Evolutionary conservation across 805 yeast genomes (phyloP), one percentile per base, ranked within the genome.

Genomic region (Dipodascus geniculatus): DNA sequence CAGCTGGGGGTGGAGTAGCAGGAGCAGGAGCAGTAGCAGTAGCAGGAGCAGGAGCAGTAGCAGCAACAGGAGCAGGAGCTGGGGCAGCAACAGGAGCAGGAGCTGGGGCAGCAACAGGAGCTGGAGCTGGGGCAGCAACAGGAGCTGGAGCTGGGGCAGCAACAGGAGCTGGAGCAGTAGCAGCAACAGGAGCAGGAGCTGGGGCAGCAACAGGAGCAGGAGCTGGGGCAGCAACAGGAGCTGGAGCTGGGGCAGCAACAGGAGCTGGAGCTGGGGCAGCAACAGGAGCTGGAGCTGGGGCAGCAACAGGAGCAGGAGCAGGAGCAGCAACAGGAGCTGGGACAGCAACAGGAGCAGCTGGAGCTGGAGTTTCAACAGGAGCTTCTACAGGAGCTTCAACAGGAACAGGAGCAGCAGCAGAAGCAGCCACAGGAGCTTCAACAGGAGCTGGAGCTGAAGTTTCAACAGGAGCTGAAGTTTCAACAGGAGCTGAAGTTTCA

Each of bases 371-470:
- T 11, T 49, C 54, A 8, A 2, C 47, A 20, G 51, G 20, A 50
- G 35, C 35, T 14, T 47, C 52, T n/a, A n/a, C n/a, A 22, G 51
- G 51, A 2, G 54, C 48, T 3, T 42, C 48, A 17, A 42, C 53
- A 4, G 48, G 50, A 19, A 50, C 51, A 3, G 55, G 42, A 49
- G 55, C 51, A 17, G 47, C 47, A 4, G 52, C 48, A 42, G 48
- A 50, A 53, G 50, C 48, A 3, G 49, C 42, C 17, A 31, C 42
- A 38, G 48, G 47, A 16, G 31, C 9, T 23, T 52, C 49, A 8
- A 33, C 33, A 11, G 54, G 52, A 22, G 54, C 35, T 28, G 35
- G 35, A 28, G 35, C 35, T 28, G 35, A 14, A 8, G 35, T 28
- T 8, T 8, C 35, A 28, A 28, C 35, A 8, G 35, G 35, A 8